phyloP scores from a whole-genome alignment of 352 stramenopile species.

The Phytophthora pluvialis region DNA sequence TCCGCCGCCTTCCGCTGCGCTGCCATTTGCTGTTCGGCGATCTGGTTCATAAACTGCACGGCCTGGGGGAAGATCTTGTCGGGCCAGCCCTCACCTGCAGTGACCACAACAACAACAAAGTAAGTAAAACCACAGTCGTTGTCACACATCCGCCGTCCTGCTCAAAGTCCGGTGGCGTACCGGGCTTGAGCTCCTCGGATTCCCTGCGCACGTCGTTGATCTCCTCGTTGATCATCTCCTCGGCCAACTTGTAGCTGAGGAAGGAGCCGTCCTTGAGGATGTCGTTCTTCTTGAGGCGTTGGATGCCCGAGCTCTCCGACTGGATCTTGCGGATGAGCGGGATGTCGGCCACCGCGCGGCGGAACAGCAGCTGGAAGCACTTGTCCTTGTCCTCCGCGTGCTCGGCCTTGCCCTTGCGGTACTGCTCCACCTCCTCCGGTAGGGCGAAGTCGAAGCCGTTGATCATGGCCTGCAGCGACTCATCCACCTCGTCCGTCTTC shows the following conservation, averaged over 20 bases:
- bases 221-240: slow-evolving; percentile 89
- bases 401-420: slow-evolving; percentile 74
- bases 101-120: slow-evolving; percentile 8
- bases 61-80: slow-evolving; percentile 90
- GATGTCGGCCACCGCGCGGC: slow-evolving; percentile 83
- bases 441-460: slow-evolving; percentile 90
- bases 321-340: slow-evolving; percentile 90
- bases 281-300: slow-evolving; percentile 88
- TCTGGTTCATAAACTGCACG: slow-evolving; percentile 90
- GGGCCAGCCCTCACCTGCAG: slow-evolving; percentile 79
- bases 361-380: slow-evolving; percentile 85
- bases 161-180: slow-evolving; percentile 34
- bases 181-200: slow-evolving; percentile 82
- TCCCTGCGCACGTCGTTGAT: slow-evolving; percentile 87
- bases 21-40: slow-evolving; percentile 87
- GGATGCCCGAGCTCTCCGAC: slow-evolving; percentile 84
- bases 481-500: slow-evolving; percentile 73
- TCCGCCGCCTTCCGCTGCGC: slow-evolving; percentile 76
- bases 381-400: slow-evolving; percentile 68
- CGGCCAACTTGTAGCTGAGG: slow-evolving; percentile 88
- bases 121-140: neutral
- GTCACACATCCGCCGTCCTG: neutral
- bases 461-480: slow-evolving; percentile 88
- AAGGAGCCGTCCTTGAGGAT: slow-evolving; percentile 89
- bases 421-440: slow-evolving; percentile 81